A percentile compares a stretch with the other conserved stretches of the same genome.
Conservation (phyloP, 2,329 filamentous ascomycete genomes). For the Aspergillus sp. region DNA sequence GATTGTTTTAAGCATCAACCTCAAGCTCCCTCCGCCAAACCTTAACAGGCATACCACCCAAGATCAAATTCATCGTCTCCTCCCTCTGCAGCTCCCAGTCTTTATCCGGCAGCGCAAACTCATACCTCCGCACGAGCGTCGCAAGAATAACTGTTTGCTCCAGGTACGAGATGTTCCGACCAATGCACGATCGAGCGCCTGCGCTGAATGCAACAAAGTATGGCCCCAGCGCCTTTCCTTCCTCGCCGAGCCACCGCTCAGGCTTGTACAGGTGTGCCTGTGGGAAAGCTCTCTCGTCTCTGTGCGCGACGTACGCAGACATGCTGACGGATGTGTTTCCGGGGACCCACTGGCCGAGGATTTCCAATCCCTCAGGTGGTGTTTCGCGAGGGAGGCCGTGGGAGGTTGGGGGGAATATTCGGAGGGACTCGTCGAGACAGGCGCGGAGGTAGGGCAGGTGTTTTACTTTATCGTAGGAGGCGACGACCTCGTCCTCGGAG, state of each 20-base stretch:
- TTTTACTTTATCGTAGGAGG: conserved; percentile 52
- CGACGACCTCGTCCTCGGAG: conserved; percentile 41
- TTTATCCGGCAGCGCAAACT: conserved; percentile 28
- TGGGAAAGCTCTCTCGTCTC: conserved; percentile 39
- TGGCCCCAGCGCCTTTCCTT: conserved; percentile 40
- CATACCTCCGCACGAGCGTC: conserved; percentile 30
- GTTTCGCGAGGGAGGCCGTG: conserved; percentile 47
- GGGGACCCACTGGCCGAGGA: conserved; percentile 48
- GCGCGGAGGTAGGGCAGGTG: conserved; percentile 54
- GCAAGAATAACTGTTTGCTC: conserved; percentile 54
- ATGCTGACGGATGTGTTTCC: conserved; percentile 47
- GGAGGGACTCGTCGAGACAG: conserved; percentile 52
- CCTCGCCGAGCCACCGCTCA: conserved; percentile 44
- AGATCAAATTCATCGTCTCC: conserved; percentile 32
- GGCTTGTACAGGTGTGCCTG: conserved; percentile 41
- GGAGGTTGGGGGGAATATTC: conserved; percentile 46
- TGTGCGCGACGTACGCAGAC: conserved; percentile 39
- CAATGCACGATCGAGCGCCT: conserved; percentile 43
- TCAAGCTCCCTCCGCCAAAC: conserved; percentile 26
- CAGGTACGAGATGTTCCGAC: conserved; percentile 45
- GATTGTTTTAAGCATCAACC: not conserved
- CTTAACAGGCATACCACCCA: conserved; percentile 33
- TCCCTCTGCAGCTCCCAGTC: conserved; percentile 27
- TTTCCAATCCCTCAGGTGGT: conserved; percentile 44
- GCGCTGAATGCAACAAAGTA: conserved; percentile 43